Conservation (phyloP, 768 basidiomycete species). For the Suillus decipiens region DNA sequence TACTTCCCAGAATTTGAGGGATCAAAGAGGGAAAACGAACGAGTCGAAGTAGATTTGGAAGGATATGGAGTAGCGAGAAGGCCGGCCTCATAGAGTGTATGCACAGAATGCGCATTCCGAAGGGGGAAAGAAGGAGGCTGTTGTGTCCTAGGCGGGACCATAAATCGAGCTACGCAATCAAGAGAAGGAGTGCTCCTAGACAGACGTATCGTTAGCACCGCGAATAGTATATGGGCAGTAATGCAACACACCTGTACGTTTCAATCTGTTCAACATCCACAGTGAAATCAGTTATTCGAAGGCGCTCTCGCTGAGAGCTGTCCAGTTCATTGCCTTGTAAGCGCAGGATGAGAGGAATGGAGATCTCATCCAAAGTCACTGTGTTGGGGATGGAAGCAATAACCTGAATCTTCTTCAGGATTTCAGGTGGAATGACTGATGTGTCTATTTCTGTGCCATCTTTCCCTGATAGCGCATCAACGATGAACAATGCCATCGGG, state of each 20-base stretch:
- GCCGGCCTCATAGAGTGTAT: constrained; percentile 48
- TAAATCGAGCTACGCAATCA: constrained; percentile 47
- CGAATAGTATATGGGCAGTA: constrained; percentile 2
- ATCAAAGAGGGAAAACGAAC: constrained; percentile 52
- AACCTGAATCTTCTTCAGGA: constrained; percentile 66
- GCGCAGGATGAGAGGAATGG: constrained; percentile 58
- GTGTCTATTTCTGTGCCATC: constrained; percentile 15
- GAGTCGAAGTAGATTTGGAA: constrained; percentile 28
- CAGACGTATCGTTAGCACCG: constrained; percentile 13
- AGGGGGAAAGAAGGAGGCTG: constrained; percentile 72
- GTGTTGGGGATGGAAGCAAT: constrained; percentile 62
- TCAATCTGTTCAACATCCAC: constrained; percentile 67
- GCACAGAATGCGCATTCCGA: constrained; percentile 50
- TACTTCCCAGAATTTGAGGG: constrained; percentile 47
- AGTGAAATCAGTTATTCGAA: constrained; percentile 58
- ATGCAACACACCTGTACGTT: constrained; percentile 55
- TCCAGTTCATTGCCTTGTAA: constrained; percentile 57
- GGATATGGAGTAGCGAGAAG: constrained; percentile 31
- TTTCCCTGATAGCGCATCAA: constrained; percentile 38
- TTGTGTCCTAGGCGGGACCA: constrained; percentile 51
- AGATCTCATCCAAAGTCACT: constrained; percentile 45
- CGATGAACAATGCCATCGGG: constrained; percentile 42
- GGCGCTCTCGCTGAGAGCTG: constrained; percentile 48
- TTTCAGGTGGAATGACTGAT: constrained; percentile 46
- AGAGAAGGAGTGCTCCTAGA: constrained; percentile 44